A percentile compares a stretch with the other conserved stretches of the same genome.
Evolutionary conservation across 78 protist species (phyloP).

Genomic region (Planoprotostelium fungivorum): DNA sequence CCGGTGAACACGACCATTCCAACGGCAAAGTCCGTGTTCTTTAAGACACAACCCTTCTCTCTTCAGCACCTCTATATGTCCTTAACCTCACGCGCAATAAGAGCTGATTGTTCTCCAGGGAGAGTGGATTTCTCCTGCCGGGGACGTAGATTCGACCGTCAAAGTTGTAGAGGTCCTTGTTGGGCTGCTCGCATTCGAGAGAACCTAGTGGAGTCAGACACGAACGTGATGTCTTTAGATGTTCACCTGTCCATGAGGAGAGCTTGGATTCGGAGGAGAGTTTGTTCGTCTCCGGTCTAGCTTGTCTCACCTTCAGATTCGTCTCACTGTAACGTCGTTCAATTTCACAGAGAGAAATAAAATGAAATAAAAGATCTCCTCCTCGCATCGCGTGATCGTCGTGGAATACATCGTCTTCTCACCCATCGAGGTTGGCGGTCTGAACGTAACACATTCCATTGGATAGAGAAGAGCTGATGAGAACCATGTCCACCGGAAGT

Average conservation of each 20-base stretch:
- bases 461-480: constrained; percentile 50
- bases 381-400: not conserved
- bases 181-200: constrained; percentile 61
- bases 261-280: not conserved
- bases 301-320: constrained; percentile 55
- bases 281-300: constrained; percentile 53
- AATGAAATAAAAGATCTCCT: not conserved
- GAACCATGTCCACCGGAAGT: constrained; percentile 86
- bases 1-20: constrained; percentile 82
- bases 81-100: constrained; percentile 10
- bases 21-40: constrained; percentile 40
- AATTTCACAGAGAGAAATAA: not conserved
- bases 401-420: not conserved
- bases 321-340: constrained; percentile 25
- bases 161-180: constrained; percentile 39
- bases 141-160: constrained; percentile 33
- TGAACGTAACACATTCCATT: constrained; percentile 88
- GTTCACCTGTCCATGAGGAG: not conserved
- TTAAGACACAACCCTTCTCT: constrained; percentile 10
- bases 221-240: no score
- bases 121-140: not conserved
- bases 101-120: constrained; percentile 20
- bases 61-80: not conserved
- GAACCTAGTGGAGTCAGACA: not conserved
- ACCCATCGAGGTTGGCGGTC: constrained; percentile 91